These are phyloP conservation scores for Polyplosphaeria fusca DNA, from an alignment of 495 filamentous ascomycete species.

Conservation along the genomic window DNA sequence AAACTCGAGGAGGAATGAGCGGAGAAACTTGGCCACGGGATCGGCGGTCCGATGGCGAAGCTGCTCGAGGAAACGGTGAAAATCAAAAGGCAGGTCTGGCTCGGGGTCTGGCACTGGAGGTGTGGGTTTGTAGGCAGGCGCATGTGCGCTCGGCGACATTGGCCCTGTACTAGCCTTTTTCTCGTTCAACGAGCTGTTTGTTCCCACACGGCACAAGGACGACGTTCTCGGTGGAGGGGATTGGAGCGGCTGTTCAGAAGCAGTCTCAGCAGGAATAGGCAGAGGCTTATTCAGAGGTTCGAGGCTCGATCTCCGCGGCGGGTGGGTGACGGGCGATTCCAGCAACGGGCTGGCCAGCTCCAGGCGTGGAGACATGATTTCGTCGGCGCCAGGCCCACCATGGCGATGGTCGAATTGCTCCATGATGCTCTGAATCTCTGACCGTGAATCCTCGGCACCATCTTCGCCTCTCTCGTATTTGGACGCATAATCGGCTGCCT, in stretches of 20 bases:
- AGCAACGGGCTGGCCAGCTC: slow-evolving; percentile 70
- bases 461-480: slow-evolving; percentile 49
- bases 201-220: slow-evolving; percentile 27
- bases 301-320: slow-evolving; percentile 79
- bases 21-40: slow-evolving; percentile 90
- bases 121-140: slow-evolving; percentile 64
- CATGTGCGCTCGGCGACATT: slow-evolving; percentile 50
- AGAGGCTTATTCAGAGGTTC: slow-evolving; percentile 56
- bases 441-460: slow-evolving; percentile 65
- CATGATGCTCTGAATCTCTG: slow-evolving; percentile 96
- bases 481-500: slow-evolving; percentile 45
- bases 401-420: slow-evolving; percentile 62
- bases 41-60: slow-evolving; percentile 92
- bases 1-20: slow-evolving; percentile 92
- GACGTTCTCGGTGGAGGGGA: slow-evolving; percentile 34
- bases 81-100: slow-evolving; percentile 89
- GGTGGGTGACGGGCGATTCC: slow-evolving; percentile 61
- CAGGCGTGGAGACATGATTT: slow-evolving; percentile 78
- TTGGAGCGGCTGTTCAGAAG: slow-evolving; percentile 20
- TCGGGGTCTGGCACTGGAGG: slow-evolving; percentile 78
- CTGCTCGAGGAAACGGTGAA: slow-evolving; percentile 94
- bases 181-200: slow-evolving; percentile 41
- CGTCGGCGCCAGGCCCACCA: slow-evolving; percentile 62
- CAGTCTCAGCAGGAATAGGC: slow-evolving; percentile 7
- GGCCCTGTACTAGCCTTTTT: slow-evolving; percentile 4